These are phyloP conservation scores for Colletotrichum magnum DNA, from an alignment of 2,329 filamentous ascomycete genomes.

Conservation along the genomic window DNA sequence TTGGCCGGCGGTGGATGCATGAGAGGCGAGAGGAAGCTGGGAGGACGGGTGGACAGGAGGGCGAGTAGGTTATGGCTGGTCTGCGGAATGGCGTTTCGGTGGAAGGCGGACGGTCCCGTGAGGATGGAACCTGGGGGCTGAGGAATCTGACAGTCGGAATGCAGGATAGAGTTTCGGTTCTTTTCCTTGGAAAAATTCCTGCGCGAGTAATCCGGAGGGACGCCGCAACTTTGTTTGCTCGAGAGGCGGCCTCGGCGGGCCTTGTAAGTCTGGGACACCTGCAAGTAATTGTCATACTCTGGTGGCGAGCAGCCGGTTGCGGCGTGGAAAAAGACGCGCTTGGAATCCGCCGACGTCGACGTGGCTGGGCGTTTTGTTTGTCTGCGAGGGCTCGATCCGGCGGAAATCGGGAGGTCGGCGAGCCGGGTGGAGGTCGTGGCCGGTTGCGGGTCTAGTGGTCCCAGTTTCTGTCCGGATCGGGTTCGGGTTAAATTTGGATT, in stretches of 20 bases:
- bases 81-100: too few species aligned
- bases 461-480: not conserved
- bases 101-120: too few species aligned
- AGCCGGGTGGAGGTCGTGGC: not conserved
- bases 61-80: not conserved
- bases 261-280: not conserved
- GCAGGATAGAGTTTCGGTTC: too few species aligned
- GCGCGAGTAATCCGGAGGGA: not conserved
- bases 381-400: not conserved
- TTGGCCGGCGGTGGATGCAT: not conserved
- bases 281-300: not conserved
- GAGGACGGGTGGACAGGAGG: not conserved
- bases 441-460: not conserved
- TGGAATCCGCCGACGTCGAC: not conserved
- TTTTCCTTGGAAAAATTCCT: not conserved
- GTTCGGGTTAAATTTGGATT: not conserved
- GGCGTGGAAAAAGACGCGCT: not conserved
- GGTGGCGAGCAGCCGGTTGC: slow-evolving; percentile 17
- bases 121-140: not conserved
- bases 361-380: slow-evolving; percentile 3
- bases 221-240: not conserved
- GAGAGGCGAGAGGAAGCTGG: not conserved
- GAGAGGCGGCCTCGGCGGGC: not conserved
- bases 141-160: not conserved
- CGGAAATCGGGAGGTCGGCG: not conserved